Evolutionary conservation across 1,139 yeast genomes (phyloP), one percentile per base, ranked within the genome.

Genomic region (Debaryomyces nepalensis): DNA sequence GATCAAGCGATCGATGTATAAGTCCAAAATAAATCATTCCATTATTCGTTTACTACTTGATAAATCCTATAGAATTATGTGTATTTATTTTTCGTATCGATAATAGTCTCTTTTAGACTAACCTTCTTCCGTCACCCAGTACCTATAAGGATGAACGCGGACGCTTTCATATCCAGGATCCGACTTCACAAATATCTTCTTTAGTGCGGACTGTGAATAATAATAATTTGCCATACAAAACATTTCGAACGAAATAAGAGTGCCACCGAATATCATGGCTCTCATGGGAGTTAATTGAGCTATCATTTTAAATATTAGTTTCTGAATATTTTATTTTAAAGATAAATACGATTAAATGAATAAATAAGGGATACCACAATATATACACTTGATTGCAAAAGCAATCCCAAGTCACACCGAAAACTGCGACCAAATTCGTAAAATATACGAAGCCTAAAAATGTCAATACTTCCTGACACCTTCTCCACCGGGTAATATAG

Each of bases 401-500:
- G 26, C 27, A 23, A 33, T 21, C 12, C 36, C 29, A 11, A 23
- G 36, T 33, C 36, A 33, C 36, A 34, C 37, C 21, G 15, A 11
- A 19, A 32, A 15, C 33, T 26, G 32, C 26, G 19, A 23, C 26
- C 16, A 30, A 26, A 11, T 43, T 31, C 30, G 11, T 40, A 18
- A 18, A 18, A 20, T 21, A 14, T 16, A 34, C 19, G 30, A 16
- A 21, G 19, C 11, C 50, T 43, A 16, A 16, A 29, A 18, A 16
- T 5, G 21, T 16, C 19, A 69, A 46, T 68, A 68, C 59, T 58
- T 62, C 37, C 73, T 48, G 8, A 66, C 64, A 30, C 61, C 69
- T 43, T 65, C 79, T 44, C 61, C 68, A 48, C 58, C 76, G 50
- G 64, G 78, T 58, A 73, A 56, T 47, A 79, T 52, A 21, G 79